A percentile compares a stretch with the other conserved stretches of the same genome.
phyloP scores from a whole-genome alignment of 164 flowering plant genomes.

The Aristolochia fimbriata region DNA sequence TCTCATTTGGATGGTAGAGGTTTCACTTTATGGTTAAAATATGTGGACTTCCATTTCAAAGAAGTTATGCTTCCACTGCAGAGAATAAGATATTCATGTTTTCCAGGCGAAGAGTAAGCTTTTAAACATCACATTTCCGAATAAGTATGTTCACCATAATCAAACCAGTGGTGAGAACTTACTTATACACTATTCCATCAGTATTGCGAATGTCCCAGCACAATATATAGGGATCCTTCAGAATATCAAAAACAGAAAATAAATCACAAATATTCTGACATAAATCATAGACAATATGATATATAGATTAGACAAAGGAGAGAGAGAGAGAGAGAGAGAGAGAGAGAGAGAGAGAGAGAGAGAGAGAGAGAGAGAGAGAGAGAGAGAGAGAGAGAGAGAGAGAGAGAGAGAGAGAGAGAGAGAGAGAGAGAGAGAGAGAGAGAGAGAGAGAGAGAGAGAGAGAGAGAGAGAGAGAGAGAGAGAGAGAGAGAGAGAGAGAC shows the following conservation, averaged over 20 bases:
- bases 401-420: constrained; percentile 2
- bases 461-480: constrained; percentile 2
- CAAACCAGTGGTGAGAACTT: constrained; percentile 16
- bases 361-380: constrained; percentile 4
- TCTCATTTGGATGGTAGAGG: too few relatives aligned
- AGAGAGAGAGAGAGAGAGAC: constrained; percentile 3
- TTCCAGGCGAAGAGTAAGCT: too few relatives aligned
- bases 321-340: constrained; percentile 4
- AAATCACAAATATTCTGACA: not conserved
- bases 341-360: constrained; percentile 2
- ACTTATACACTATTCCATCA: constrained; percentile 78
- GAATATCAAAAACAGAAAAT: constrained; percentile 1
- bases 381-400: not conserved
- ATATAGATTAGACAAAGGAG: not conserved
- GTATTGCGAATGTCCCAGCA: constrained; percentile 96
- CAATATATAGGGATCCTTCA: constrained; percentile 83
- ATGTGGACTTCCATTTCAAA: too few relatives aligned
- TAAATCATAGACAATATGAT: not conserved
- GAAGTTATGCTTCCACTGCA: too few relatives aligned
- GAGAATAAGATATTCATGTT: too few relatives aligned
- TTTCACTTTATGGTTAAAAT: too few relatives aligned
- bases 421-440: constrained; percentile 2
- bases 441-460: constrained; percentile 1
- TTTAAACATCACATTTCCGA: too few relatives aligned
- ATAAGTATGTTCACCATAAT: too few relatives aligned